phyloP scores from a whole-genome alignment of 768 basidiomycete genomes.

The Mycena rebaudengoi region DNA sequence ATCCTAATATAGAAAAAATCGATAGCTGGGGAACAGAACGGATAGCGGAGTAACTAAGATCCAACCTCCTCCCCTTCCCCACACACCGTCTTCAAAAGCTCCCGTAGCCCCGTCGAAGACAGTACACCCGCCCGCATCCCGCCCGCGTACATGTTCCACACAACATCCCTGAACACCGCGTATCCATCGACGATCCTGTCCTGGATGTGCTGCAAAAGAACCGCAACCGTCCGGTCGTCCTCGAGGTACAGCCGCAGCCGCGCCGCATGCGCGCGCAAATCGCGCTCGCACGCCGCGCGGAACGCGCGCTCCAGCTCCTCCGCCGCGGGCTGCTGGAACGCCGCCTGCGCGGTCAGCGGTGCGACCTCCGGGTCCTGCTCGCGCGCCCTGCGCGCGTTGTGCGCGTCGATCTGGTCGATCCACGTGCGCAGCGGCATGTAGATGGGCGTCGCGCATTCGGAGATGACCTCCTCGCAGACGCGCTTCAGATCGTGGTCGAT shows the following conservation, averaged over 20 bases:
- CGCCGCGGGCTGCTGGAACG: slow-evolving; percentile 60
- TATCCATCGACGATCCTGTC: slow-evolving; percentile 82
- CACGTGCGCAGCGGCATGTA: slow-evolving; percentile 71
- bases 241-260: slow-evolving; percentile 82
- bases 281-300: slow-evolving; percentile 59
- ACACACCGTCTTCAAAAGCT: slow-evolving; percentile 47
- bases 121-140: slow-evolving; percentile 42
- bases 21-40: no score
- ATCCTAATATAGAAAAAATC: no score
- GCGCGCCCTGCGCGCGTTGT: slow-evolving; percentile 25
- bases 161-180: slow-evolving; percentile 72
- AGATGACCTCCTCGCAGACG: slow-evolving; percentile 87
- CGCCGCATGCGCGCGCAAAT: slow-evolving; percentile 61
- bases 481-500: slow-evolving; percentile 87
- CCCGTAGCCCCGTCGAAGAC: slow-evolving; percentile 47
- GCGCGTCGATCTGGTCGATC: slow-evolving; percentile 57
- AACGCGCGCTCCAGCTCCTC: slow-evolving; percentile 63
- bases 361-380: slow-evolving; percentile 22
- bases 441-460: slow-evolving; percentile 62
- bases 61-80: slow-evolving; percentile 31
- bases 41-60: no score
- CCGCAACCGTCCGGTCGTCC: slow-evolving; percentile 78
- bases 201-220: slow-evolving; percentile 80
- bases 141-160: slow-evolving; percentile 57
- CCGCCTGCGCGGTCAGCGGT: slow-evolving; percentile 49